phyloP scores from a whole-genome alignment of 2,329 filamentous ascomycete genomes.

The Chlorencoelia australis region DNA sequence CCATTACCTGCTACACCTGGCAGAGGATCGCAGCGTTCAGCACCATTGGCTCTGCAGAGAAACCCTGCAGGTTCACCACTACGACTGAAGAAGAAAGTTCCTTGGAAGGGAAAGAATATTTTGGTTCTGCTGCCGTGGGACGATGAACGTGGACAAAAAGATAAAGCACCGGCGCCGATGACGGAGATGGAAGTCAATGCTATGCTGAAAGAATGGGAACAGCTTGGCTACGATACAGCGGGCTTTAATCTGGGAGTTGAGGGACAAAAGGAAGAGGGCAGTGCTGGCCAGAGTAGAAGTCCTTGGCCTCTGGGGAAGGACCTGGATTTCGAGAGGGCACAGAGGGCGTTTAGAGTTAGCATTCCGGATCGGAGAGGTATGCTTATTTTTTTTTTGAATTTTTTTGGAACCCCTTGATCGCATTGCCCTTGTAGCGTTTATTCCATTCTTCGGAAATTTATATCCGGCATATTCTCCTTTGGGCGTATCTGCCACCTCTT shows the following conservation, averaged over 20 bases:
- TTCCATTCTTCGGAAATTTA: too few relatives aligned
- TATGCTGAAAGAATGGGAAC: slow-evolving; percentile 57
- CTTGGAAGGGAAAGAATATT: slow-evolving; percentile 68
- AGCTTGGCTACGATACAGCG: slow-evolving; percentile 56
- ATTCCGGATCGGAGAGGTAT: slow-evolving; percentile 43
- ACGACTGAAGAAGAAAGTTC: slow-evolving; percentile 59
- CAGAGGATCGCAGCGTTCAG: slow-evolving; percentile 20
- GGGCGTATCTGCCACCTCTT: too few relatives aligned
- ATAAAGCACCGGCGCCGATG: slow-evolving; percentile 44
- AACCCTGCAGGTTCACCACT: slow-evolving; percentile 37
- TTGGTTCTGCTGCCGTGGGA: slow-evolving; percentile 59
- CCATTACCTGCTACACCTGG: slow-evolving; percentile 28
- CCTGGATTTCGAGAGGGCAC: slow-evolving; percentile 42
- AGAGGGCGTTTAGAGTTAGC: slow-evolving; percentile 47
- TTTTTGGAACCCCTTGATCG: too few relatives aligned
- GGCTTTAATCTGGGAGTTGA: slow-evolving; percentile 56
- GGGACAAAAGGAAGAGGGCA: slow-evolving; percentile 11
- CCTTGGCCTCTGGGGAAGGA: slow-evolving; percentile 58
- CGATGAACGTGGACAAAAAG: slow-evolving; percentile 51
- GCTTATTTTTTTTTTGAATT: slow-evolving; percentile 7
- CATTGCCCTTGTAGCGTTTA: too few relatives aligned
- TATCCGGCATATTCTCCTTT: too few relatives aligned
- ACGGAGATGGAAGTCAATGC: slow-evolving; percentile 43
- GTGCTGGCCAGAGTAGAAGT: slow-evolving; percentile 47
- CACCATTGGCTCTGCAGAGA: too few relatives aligned